phyloP scores from a whole-genome alignment of 2,329 filamentous ascomycete species.

The Tolypocladium nubicola region DNA sequence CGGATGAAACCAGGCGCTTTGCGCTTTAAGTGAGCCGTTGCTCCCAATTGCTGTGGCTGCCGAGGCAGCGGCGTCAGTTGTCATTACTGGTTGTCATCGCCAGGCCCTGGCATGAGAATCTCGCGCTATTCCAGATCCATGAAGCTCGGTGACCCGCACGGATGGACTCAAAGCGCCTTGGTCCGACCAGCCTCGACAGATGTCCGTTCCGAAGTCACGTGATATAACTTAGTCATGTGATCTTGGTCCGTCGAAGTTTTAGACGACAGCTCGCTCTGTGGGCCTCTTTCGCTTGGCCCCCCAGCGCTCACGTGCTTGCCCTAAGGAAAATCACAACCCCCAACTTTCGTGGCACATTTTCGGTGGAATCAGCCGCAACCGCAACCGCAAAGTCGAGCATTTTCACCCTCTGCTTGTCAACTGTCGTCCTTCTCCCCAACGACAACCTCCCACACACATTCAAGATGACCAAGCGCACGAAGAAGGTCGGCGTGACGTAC shows the following conservation, averaged over 20 bases:
- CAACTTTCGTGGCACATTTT: conserved; percentile 21
- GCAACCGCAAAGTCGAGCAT: conserved; percentile 16
- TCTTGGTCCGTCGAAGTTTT: neutral
- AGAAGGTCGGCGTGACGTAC: conserved; percentile 89
- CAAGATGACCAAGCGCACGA: conserved; percentile 93
- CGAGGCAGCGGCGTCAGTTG: neutral
- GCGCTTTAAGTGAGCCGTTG: neutral
- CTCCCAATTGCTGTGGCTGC: no score
- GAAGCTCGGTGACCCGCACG: neutral
- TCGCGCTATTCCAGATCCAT: neutral
- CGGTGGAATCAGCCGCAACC: conserved; percentile 16
- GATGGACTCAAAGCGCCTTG: neutral
- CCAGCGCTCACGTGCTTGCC: conserved; percentile 27
- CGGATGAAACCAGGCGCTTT: neutral
- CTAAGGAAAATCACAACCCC: conserved; percentile 31
- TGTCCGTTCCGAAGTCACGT: neutral
- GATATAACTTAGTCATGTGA: neutral
- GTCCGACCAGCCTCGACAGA: neutral
- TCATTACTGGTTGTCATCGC: neutral
- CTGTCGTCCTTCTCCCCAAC: conserved; percentile 20
- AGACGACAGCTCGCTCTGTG: neutral
- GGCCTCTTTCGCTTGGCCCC: conserved; percentile 13
- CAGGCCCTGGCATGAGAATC: neutral
- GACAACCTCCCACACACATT: conserved; percentile 25
- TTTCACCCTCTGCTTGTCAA: conserved; percentile 19